Evolutionary conservation across 495 filamentous ascomycete genomes (phyloP), one percentile per base, ranked within the genome.

Genomic region (Trichoderma reesei): DNA sequence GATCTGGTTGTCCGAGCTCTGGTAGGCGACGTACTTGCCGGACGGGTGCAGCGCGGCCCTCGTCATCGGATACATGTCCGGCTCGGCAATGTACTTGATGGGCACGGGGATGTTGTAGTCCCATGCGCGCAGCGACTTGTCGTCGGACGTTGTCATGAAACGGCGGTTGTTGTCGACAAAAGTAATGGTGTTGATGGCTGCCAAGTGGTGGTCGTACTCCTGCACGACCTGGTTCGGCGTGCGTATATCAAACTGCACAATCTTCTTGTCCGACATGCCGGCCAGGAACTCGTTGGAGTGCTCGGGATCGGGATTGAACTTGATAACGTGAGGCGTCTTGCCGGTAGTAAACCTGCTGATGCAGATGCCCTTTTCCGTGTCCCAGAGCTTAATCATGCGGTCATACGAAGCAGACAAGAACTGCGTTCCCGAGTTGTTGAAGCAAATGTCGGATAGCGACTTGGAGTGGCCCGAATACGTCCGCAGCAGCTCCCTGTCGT

Each of bases 251-350:
- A 96, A 99, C 71, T 99, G 94, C 38, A 99, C 83, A 67, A 99
- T 99, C 79, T 96, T 93, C 76, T 98, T 98, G 77, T 99, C 94
- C 20, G 89, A 91, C 88, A 97, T 90, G 70, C 94, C 94, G 39
- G 91, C 91, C 63, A 99, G 77, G 79, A 99, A 99, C 74, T 96
- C 92, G 70, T 93, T 87, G 2, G 84, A 82, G 67, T 85, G 82
- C n/a, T 89, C 86, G 0, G 82, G 75, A 60, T 83, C 79, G 0
- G 93, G 93, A 75, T 97, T 93, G 85, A 97, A 96, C 67, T 87
- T 86, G 69, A 98, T 82, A 64, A 96, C 93, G 71, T 99, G 94
- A 4, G 94, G 93, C 4, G 92, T 96, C 77, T 94, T 95, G 73
- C 92, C 91, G 7, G 89, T 91, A 31, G 87, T 90, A 79, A 95